A percentile compares a stretch with the other conserved stretches of the same genome.
phyloP scores from a whole-genome alignment of 768 basidiomycete species.

The Pisolithus microcarpus region DNA sequence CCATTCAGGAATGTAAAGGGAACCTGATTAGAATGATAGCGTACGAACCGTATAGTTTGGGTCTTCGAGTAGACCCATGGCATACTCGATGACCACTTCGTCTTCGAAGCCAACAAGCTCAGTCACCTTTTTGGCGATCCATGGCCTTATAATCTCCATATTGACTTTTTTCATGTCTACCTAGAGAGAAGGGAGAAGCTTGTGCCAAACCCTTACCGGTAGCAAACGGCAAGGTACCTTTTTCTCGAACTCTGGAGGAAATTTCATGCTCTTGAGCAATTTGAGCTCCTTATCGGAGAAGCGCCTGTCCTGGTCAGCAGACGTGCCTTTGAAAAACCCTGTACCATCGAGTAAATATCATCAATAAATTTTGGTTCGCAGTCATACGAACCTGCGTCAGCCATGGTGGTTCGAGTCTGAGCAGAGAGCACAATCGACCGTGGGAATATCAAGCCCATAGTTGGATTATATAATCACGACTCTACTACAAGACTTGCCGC shows the following conservation, averaged over 20 bases:
- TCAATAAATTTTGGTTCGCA: slow-evolving; percentile 5
- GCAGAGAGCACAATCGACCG: not conserved
- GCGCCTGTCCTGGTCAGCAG: slow-evolving; percentile 83
- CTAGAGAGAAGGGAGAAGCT: slow-evolving; percentile 27
- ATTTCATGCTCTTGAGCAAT: slow-evolving; percentile 83
- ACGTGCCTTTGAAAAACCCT: slow-evolving; percentile 90
- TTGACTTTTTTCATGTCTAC: slow-evolving; percentile 97
- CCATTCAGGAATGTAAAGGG: not conserved
- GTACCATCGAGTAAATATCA: slow-evolving; percentile 4
- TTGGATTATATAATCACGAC: not conserved
- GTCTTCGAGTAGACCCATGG: slow-evolving; percentile 90
- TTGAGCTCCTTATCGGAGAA: slow-evolving; percentile 95
- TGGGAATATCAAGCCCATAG: not conserved
- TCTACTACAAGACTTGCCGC: slow-evolving; percentile 20
- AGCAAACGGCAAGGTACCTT: slow-evolving; percentile 45
- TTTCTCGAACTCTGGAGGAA: slow-evolving; percentile 82
- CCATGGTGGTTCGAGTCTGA: slow-evolving; percentile 33
- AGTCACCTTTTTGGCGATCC: slow-evolving; percentile 90
- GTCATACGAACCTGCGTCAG: slow-evolving; percentile 48
- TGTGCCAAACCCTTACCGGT: not conserved
- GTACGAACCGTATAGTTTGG: slow-evolving; percentile 65
- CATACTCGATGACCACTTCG: slow-evolving; percentile 94
- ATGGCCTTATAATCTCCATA: slow-evolving; percentile 85
- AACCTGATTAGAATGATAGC: not conserved
- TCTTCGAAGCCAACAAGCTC: slow-evolving; percentile 93